These are phyloP conservation scores for Lichtheimia corymbifera DNA, from an alignment of 371 early-diverging fungal species.

Conservation along the genomic window DNA sequence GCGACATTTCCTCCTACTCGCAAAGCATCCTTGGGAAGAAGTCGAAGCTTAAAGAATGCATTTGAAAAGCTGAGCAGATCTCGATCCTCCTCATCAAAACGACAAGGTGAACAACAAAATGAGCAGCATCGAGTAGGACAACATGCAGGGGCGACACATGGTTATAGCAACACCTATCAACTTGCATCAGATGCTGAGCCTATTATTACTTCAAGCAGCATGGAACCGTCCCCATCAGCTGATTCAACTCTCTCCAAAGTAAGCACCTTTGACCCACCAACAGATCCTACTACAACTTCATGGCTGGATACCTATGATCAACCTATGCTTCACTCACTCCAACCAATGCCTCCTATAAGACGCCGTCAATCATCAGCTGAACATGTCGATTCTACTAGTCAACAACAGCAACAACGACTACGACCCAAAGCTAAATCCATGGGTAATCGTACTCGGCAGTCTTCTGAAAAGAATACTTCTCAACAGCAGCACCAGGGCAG, in stretches of 20 bases:
- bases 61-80: slow-evolving; percentile 10
- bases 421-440: slow-evolving; percentile 13
- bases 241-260: slow-evolving; percentile 14
- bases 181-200: background rate
- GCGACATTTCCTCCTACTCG: too few relatives aligned
- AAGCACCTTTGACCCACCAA: slow-evolving; percentile 8
- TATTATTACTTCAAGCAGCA: background rate
- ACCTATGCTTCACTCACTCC: background rate
- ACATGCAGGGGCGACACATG: too few relatives aligned
- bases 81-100: too few relatives aligned
- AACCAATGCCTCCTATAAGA: slow-evolving; percentile 2
- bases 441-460: background rate
- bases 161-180: background rate
- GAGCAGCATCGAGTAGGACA: too few relatives aligned
- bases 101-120: too few relatives aligned
- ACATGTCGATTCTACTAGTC: background rate
- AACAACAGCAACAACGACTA: background rate
- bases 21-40: background rate
- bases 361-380: slow-evolving; percentile 2
- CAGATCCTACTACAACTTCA: background rate
- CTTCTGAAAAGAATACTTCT: too few relatives aligned
- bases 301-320: slow-evolving; percentile 1
- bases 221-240: slow-evolving; percentile 3
- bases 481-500: background rate
- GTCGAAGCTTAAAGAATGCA: slow-evolving; percentile 33